Evolutionary conservation across 23 red algal species (phyloP), one percentile per base, ranked within the genome.

Genomic region (Gracilaria gracilis): DNA sequence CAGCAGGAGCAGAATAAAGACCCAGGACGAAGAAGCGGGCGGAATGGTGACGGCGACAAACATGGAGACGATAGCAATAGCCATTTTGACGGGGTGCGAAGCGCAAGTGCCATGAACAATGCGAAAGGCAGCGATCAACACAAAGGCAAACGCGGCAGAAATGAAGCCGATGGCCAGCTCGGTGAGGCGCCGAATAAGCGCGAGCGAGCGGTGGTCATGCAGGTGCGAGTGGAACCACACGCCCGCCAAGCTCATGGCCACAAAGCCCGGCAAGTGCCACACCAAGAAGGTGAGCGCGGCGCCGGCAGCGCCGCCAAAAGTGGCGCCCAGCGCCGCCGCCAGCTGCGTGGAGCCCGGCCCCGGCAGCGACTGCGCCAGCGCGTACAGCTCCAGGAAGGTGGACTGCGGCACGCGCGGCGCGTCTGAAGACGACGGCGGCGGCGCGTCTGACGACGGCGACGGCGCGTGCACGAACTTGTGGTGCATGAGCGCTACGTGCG

Each of bases 321-420:
- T 83, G 6, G 82, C 82, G 46, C 93, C 93, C 0, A 95, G 28
- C 37, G 93, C 23, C 20, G 87, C 58, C 11, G 79, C 81, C 32
- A 91, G 86, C 66, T 95, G 93, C 32, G 93, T 95, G 21, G 93
- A 95, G 14, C 86, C 79, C 19, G 93, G 93, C 0, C 93, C 93
- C 8, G 93, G 93, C 38, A 95, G 86, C 5, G 87, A 80, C 51
- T 75, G 59, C 16, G 80, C 54, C 12, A 95, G 87, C 9, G 93
- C 87, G 58, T 78, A 95, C 11, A 95, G 86, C 71, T 91, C 93
- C 15, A 95, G 66, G 82, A 95, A 95, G 34, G 84, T 85, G 28
- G 81, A 75, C 40, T 95, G 85, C 19, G 46, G 40, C 54, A 95
- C 39, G 49, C n/a, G 27, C 17, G 83, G 92, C 21, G 33, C 61